These are phyloP conservation scores for Maudiozyma pseudohumilis DNA, from an alignment of 805 yeast genomes.

Conservation along the genomic window DNA sequence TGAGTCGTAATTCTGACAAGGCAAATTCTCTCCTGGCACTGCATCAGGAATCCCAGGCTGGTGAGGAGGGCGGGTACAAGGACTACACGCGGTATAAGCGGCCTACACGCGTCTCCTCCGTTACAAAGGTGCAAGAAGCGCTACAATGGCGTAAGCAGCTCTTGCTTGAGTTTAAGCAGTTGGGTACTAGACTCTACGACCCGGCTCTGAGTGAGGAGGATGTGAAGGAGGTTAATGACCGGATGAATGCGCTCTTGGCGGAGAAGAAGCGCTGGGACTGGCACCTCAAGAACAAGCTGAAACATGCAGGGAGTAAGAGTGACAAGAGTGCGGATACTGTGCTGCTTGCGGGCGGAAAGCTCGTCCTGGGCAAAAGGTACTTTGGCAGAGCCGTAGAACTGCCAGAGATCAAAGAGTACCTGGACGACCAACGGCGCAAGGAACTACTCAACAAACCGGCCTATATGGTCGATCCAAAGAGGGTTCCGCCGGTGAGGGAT, in stretches of 20 bases:
- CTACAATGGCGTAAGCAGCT: conserved; percentile 60
- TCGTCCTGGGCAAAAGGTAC: conserved; percentile 51
- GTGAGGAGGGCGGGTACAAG: conserved; percentile 43
- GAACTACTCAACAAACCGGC: conserved; percentile 13
- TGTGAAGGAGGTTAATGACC: conserved; percentile 65
- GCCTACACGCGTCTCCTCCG: conserved; percentile 50
- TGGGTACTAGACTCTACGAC: conserved; percentile 57
- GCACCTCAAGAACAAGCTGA: conserved; percentile 44
- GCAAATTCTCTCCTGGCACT: conserved; percentile 63
- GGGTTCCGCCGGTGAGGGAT: conserved; percentile 5
- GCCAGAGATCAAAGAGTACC: conserved; percentile 52
- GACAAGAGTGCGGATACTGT: background rate
- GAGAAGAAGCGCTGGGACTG: conserved; percentile 76
- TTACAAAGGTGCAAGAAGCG: conserved; percentile 49
- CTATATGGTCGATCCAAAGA: conserved; percentile 3
- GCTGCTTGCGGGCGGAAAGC: conserved; percentile 15
- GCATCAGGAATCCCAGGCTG: conserved; percentile 52
- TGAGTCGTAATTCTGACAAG: conserved; percentile 73
- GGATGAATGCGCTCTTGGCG: conserved; percentile 51
- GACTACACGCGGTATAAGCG: conserved; percentile 47
- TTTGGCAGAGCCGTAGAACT: conserved; percentile 79
- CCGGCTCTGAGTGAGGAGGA: conserved; percentile 46
- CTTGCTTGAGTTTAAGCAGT: conserved; percentile 51
- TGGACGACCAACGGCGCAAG: conserved; percentile 27
- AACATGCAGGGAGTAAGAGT: background rate